These are phyloP conservation scores for Arctostaphylos glauca DNA, from an alignment of 148 eudicot species.

Conservation along the genomic window DNA sequence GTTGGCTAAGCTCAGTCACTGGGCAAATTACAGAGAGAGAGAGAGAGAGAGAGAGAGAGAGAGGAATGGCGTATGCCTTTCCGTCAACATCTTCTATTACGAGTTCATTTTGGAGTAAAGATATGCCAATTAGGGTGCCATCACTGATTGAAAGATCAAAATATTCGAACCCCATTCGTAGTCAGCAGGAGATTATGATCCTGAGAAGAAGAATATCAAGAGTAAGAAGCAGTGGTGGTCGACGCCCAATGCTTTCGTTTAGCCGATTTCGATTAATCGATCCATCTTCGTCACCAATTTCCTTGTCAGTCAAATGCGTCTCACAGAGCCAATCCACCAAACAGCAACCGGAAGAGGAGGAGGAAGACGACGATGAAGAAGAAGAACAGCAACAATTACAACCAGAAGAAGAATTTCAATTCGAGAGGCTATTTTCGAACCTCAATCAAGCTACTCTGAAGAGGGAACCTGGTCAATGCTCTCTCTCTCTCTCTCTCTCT, in stretches of 20 bases:
- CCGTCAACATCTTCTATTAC: background rate
- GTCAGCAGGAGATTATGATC: background rate
- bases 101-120: background rate
- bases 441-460: conserved; percentile 74
- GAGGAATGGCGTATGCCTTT: too few relatives aligned
- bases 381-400: background rate
- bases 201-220: background rate
- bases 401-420: conserved; percentile 24
- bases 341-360: conserved; percentile 21
- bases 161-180: background rate
- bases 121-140: background rate
- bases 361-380: conserved; percentile 15
- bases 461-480: conserved; percentile 63
- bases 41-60: too few relatives aligned
- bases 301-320: conserved; percentile 27
- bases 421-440: conserved; percentile 83
- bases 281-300: conserved; percentile 13
- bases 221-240: background rate
- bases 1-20: too few relatives aligned
- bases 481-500: background rate
- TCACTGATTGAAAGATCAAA: background rate
- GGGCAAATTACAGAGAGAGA: too few relatives aligned
- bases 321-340: conserved; percentile 36
- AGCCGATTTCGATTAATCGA: background rate
- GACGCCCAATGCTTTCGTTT: background rate